These are phyloP conservation scores for Cucumis cinereus DNA, from an alignment of 306 rosid genomes.

Conservation along the genomic window DNA sequence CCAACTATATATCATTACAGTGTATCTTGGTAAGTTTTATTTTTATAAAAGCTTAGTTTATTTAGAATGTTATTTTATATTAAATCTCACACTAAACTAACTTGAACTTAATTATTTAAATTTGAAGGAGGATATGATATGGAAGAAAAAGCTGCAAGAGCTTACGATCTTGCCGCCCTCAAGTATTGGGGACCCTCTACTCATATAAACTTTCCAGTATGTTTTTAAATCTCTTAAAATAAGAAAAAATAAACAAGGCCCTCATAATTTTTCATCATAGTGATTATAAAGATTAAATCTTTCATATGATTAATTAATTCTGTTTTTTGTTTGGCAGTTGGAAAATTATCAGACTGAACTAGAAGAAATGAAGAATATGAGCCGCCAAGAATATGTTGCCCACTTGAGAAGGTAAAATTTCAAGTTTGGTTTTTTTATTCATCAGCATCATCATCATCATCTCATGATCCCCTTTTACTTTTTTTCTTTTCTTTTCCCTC, in stretches of 20 bases:
- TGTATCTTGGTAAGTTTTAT: slow-evolving; percentile 14
- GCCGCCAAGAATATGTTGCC: slow-evolving; percentile 16
- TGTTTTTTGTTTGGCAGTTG: slow-evolving; percentile 1
- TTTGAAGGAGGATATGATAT: slow-evolving; percentile 66
- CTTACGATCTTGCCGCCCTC: slow-evolving; percentile 66
- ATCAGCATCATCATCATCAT: not conserved
- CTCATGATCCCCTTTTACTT: not conserved
- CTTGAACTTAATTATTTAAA: not conserved
- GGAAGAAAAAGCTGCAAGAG: slow-evolving; percentile 74
- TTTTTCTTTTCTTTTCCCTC: not conserved
- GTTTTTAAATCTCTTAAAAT: not conserved
- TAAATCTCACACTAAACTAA: not conserved
- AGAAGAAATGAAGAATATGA: slow-evolving; percentile 18
- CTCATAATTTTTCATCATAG: not conserved
- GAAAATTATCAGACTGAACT: slow-evolving; percentile 13
- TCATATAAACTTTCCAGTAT: slow-evolving; percentile 56
- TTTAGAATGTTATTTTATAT: not conserved
- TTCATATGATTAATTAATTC: not conserved
- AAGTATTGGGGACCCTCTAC: slow-evolving; percentile 72
- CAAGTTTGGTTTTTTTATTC: not conserved
- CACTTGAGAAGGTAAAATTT: slow-evolving; percentile 12
- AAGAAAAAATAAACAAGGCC: not conserved
- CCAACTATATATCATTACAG: not conserved
- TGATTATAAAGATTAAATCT: not conserved
- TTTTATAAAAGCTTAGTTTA: not conserved